A percentile compares a stretch with the other conserved stretches of the same genome.
Conservation (phyloP, 2,329 filamentous ascomycete species). For the Nemania abortiva region DNA sequence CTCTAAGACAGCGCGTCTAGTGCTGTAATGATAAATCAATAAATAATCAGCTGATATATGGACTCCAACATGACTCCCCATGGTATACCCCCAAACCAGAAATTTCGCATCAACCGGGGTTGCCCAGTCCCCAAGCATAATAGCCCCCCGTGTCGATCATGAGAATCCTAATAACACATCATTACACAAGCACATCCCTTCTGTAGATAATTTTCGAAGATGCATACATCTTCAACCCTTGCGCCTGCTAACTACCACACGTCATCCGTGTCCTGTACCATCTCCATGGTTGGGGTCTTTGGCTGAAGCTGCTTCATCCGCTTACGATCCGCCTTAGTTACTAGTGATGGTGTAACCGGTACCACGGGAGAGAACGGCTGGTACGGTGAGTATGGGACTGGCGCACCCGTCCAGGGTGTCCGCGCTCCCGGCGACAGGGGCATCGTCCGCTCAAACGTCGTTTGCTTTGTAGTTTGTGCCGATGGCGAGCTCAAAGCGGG, state of each 20-base stretch:
- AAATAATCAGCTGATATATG: constrained; percentile 22
- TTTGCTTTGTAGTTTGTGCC: constrained; percentile 69
- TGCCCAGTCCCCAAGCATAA: constrained; percentile 11
- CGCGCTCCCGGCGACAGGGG: constrained; percentile 68
- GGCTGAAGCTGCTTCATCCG: constrained; percentile 73
- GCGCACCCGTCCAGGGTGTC: constrained; percentile 71
- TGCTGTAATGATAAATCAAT: constrained; percentile 18
- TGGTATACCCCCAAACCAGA: constrained; percentile 35
- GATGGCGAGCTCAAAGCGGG: constrained; percentile 65
- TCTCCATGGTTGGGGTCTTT: constrained; percentile 71
- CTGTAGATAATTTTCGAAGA: neutral
- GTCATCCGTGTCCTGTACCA: constrained; percentile 73
- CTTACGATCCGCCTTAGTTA: constrained; percentile 78
- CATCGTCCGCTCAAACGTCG: constrained; percentile 70
- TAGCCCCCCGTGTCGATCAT: constrained; percentile 24
- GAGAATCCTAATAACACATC: constrained; percentile 28
- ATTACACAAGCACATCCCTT: constrained; percentile 8
- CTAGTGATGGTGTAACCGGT: constrained; percentile 80
- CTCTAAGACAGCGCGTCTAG: constrained; percentile 32
- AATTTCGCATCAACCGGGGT: constrained; percentile 4
- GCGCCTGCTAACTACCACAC: constrained; percentile 63
- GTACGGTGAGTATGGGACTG: constrained; percentile 80
- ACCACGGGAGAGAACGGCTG: constrained; percentile 82
- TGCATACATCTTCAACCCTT: neutral
- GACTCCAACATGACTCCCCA: constrained; percentile 22